Evolutionary conservation across 2,329 filamentous ascomycete species (phyloP).

Genomic region (Venturia carpophila): DNA sequence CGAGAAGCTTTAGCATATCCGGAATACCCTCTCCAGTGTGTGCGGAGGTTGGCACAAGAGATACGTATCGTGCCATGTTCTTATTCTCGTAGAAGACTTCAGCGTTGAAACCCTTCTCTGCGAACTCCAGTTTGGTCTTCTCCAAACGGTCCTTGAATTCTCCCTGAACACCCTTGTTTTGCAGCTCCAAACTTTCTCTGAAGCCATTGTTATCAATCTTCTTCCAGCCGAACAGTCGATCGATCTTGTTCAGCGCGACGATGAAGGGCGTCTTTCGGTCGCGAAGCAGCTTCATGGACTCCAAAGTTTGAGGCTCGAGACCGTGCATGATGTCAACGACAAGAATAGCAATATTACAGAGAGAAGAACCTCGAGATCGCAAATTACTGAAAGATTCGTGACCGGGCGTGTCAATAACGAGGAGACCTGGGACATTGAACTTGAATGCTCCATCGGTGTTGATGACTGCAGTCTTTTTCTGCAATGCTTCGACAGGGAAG

Average conservation of each 20-base stretch:
- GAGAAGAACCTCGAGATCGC: constrained; percentile 89
- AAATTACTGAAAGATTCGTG: constrained; percentile 99
- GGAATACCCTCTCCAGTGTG: constrained; percentile 99
- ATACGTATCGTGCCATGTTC: constrained; percentile 88
- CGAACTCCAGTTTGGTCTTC: constrained; percentile 86
- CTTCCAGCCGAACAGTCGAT: constrained; percentile 98
- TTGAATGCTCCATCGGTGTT: constrained; percentile 86
- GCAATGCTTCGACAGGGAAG: constrained; percentile 90
- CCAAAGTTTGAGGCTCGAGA: constrained; percentile 90
- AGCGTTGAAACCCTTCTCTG: constrained; percentile 96
- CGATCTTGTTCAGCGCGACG: constrained; percentile 98
- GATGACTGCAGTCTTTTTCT: constrained; percentile 86
- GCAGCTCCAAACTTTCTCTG: constrained; percentile 79
- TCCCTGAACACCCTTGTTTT: constrained; percentile 87
- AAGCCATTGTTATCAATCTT: constrained; percentile 98
- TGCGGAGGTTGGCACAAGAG: constrained; percentile 93
- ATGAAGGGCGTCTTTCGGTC: constrained; percentile 97
- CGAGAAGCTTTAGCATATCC: constrained; percentile 93
- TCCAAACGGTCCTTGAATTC: constrained; percentile 89
- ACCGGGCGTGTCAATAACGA: constrained; percentile 96
- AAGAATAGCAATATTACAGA: constrained; percentile 98
- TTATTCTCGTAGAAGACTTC: constrained; percentile 98
- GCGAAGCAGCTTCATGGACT: constrained; percentile 90
- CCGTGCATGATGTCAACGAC: constrained; percentile 99
- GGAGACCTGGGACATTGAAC: constrained; percentile 92